Conservation (phyloP, 1,139 yeast species). For the Geotrichum cucujoidarum region DNA sequence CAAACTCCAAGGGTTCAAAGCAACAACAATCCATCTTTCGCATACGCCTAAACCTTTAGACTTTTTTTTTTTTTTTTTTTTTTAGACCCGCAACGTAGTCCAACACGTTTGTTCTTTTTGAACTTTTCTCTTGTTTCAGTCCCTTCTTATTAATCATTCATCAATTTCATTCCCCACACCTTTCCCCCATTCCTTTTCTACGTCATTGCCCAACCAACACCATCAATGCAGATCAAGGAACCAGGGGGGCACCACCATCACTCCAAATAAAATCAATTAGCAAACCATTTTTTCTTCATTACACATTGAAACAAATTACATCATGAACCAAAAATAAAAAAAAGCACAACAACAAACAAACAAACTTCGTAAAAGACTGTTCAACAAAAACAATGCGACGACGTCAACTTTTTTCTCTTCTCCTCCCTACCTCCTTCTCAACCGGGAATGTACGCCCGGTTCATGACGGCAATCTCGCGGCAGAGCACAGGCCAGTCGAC, state of each 20-base stretch:
- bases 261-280: too few species aligned
- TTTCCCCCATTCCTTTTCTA: not conserved
- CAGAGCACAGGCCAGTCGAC: constrained; percentile 89
- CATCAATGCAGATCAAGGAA: too few species aligned
- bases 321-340: not conserved
- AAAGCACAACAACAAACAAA: too few species aligned
- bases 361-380: too few species aligned
- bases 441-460: constrained; percentile 50
- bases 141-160: not conserved
- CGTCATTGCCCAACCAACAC: too few species aligned
- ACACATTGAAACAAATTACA: too few species aligned
- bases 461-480: constrained; percentile 73
- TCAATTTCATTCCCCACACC: not conserved
- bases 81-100: not conserved
- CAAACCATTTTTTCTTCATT: too few species aligned
- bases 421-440: not conserved
- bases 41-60: too few species aligned
- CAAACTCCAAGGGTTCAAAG: too few species aligned
- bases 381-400: not conserved
- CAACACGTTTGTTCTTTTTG: not conserved
- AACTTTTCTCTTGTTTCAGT: not conserved
- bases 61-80: not conserved
- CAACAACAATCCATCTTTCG: too few species aligned
- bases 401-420: not conserved
- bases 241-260: too few species aligned